Evolutionary conservation across 306 rosid genomes (phyloP).

Genomic region (Astragalus glycyphyllos): DNA sequence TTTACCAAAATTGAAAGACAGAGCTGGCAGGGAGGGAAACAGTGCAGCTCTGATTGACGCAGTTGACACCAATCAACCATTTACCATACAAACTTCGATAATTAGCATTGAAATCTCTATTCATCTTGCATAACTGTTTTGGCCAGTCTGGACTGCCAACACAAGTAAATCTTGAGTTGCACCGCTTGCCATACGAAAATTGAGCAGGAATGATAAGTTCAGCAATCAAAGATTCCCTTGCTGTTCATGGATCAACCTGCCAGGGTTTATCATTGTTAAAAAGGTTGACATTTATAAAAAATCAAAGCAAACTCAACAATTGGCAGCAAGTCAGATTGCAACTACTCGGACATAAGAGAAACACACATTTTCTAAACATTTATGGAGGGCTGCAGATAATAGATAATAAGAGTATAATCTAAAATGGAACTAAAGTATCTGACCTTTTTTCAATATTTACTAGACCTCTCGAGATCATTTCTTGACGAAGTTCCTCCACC

Average conservation of each 20-base stretch:
- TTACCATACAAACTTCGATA: not conserved
- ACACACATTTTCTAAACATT: conserved; percentile 22
- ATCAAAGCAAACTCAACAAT: conserved; percentile 10
- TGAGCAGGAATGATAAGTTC: conserved; percentile 14
- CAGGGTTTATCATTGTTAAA: conserved; percentile 32
- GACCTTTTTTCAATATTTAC: conserved; percentile 39
- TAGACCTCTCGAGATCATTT: conserved; percentile 44
- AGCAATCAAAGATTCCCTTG: conserved; percentile 19
- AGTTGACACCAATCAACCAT: conserved; percentile 17
- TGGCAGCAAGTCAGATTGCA: conserved; percentile 1
- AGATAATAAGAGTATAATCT: conserved; percentile 5
- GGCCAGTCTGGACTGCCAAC: conserved; percentile 1
- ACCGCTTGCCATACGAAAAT: conserved; percentile 13
- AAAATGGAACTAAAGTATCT: conserved; percentile 13
- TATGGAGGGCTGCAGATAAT: not conserved
- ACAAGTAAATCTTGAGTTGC: conserved; percentile 21
- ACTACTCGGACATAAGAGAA: conserved; percentile 23
- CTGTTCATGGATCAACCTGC: conserved; percentile 36
- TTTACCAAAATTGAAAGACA: conserved; percentile 35
- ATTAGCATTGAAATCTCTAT: conserved; percentile 15
- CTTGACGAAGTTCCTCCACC: conserved; percentile 44
- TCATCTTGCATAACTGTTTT: not conserved
- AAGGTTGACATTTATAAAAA: conserved; percentile 14
- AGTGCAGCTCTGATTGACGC: not conserved
- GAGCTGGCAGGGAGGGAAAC: conserved; percentile 29